Base-by-base conservation (phyloP, 805 yeast species). In the Zygotorulaspora chibaensis region DNA sequence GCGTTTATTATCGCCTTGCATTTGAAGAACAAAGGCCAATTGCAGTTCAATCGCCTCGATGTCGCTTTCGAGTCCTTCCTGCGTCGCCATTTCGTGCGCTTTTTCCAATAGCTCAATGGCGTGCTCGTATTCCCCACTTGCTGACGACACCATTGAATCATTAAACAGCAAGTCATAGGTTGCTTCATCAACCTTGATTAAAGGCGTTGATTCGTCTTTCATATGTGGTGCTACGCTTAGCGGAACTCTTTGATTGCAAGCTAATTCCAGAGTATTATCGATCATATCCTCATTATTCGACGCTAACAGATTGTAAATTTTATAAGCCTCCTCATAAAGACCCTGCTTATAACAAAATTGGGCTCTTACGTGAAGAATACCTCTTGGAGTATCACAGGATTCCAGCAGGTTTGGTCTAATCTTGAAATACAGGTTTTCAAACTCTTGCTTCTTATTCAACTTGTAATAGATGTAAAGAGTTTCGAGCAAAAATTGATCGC, bases 171-270 rank as follows among this genome's bases (percentile, higher is more conserved):
- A 66, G 62, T 85, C 95, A 59, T 84, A 82, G 2, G 80, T 73
- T 13, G 57, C 64, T 7, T 56, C 55, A 34, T 43, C 46, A 3
- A 49, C 45, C 11, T 59, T 39, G 5, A 63, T 53, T 10, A 53
- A 34, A 6, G 40, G 16, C n/a, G 31, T 25, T 10, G 34, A 13
- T 29, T 43, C 46, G 2, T 46, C 45, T 11, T 57, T 43, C 27
- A 48, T 52, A 10, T 53, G 50, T 25, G 63, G 59, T 6, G 52
- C 53, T 15, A 79, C 85, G 16, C 84, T 76, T 18, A 81, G 64
- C 10, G 81, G 79, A 2, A 90, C 88, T 48, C 83, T 72, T 62
- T 83, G 85, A 57, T 85, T 85, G 47, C 84, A 80, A 26, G 77
- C 66, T 46, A 85, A 65, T 62, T 85, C 95, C 34, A 73, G 50